phyloP scores from a whole-genome alignment of 768 basidiomycete species.

The Termitomyces heimii region DNA sequence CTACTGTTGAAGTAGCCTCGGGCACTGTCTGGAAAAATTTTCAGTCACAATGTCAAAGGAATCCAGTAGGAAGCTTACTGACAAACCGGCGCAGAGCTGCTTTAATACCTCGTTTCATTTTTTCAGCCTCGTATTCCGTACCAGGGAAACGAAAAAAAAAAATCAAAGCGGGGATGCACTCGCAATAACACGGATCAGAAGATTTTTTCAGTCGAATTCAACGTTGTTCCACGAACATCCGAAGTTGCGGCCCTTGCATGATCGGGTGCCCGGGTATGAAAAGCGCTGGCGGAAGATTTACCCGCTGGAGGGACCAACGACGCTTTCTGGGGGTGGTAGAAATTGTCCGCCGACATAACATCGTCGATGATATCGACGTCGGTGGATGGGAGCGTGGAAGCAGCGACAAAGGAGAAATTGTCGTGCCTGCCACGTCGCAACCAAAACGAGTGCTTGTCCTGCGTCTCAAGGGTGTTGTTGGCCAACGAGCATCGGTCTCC shows the following conservation, averaged over 20 bases:
- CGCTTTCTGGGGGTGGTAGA: background rate
- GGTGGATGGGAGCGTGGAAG: background rate
- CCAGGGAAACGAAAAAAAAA: background rate
- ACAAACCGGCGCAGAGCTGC: no score
- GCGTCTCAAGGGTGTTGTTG: background rate
- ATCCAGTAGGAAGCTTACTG: background rate
- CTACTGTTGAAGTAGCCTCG: background rate
- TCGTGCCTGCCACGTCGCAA: background rate
- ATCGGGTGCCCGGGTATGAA: no score
- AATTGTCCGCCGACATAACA: background rate
- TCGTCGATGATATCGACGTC: background rate
- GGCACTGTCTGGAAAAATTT: background rate
- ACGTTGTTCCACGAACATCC: background rate
- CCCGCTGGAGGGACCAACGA: no score
- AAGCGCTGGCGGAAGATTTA: no score
- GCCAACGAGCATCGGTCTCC: background rate
- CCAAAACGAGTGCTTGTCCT: background rate
- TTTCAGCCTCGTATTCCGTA: background rate
- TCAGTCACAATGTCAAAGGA: no score
- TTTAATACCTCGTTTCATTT: background rate
- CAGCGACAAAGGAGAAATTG: no score
- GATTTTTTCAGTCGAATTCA: background rate
- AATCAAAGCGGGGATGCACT: background rate
- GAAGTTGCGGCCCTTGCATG: background rate
- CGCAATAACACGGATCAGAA: background rate